phyloP scores from a whole-genome alignment of 2,329 filamentous ascomycete species.

The Didymella arachidicola region DNA sequence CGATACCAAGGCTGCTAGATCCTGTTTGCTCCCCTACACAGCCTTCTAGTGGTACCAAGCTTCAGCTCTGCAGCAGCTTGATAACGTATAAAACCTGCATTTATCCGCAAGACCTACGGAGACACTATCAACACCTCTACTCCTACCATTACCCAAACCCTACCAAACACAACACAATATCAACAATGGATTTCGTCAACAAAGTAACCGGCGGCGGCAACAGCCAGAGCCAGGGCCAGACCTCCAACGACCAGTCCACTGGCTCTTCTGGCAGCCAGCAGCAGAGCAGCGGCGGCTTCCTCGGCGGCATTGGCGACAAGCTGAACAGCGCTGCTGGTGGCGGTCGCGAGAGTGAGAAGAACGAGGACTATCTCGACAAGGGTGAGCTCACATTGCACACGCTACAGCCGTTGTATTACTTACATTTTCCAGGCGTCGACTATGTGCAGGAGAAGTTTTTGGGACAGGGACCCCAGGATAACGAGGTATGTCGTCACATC shows the following conservation, averaged over 20 bases:
- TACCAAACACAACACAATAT: conserved; percentile 11
- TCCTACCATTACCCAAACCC: conserved; percentile 15
- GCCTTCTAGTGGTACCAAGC: conserved; percentile 16
- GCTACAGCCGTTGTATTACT: conserved; percentile 8
- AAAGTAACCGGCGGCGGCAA: conserved; percentile 53
- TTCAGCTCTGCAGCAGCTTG: conserved; percentile 12
- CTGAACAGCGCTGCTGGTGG: conserved; percentile 76
- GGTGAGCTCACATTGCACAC: conserved; percentile 56
- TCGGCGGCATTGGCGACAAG: conserved; percentile 72
- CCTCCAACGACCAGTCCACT: conserved; percentile 31
- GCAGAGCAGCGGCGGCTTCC: conserved; percentile 54
- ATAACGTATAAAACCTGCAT: conserved; percentile 13
- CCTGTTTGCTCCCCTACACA: conserved; percentile 17
- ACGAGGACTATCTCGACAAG: conserved; percentile 84
- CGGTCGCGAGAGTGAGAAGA: conserved; percentile 77
- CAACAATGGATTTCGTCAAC: conserved; percentile 59
- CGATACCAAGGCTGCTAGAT: conserved; percentile 19
- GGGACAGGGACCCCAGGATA: conserved; percentile 69
- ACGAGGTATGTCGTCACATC: conserved; percentile 52
- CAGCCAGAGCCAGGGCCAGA: conserved; percentile 40
- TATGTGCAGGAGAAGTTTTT: conserved; percentile 78
- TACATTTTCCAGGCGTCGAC: conserved; percentile 68
- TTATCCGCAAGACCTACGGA: conserved; percentile 9
- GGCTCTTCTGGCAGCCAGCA: conserved; percentile 15
- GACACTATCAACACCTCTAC: background rate